phyloP scores from a whole-genome alignment of 768 basidiomycete species.

The Mycena chlorophos region DNA sequence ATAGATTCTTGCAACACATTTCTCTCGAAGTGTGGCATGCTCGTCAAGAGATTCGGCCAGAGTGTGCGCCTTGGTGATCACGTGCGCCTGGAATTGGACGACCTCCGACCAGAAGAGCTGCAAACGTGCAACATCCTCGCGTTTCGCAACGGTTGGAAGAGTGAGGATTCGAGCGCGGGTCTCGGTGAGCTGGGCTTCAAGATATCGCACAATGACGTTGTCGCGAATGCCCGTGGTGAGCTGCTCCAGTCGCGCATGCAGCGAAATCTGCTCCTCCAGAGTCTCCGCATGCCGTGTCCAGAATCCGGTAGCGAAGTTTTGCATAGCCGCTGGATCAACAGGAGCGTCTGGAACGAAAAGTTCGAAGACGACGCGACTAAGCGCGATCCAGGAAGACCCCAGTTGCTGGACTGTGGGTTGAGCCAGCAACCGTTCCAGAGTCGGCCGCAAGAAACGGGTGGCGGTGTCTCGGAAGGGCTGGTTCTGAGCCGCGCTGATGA shows the following conservation, averaged over 20 bases:
- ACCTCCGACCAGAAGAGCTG: slow-evolving; percentile 77
- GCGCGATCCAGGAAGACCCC: slow-evolving; percentile 55
- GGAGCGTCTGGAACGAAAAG: slow-evolving; percentile 83
- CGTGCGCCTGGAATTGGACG: slow-evolving; percentile 66
- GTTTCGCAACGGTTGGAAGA: slow-evolving; percentile 32
- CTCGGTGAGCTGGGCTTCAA: slow-evolving; percentile 38
- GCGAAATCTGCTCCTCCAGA: slow-evolving; percentile 47
- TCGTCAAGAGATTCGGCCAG: slow-evolving; percentile 45
- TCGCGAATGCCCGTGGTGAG: slow-evolving; percentile 54
- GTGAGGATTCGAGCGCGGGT: slow-evolving; percentile 29
- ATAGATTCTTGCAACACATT: slow-evolving; percentile 77
- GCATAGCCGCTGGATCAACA: slow-evolving; percentile 79
- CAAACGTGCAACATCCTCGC: slow-evolving; percentile 48
- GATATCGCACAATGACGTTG: slow-evolving; percentile 50
- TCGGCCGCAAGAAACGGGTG: slow-evolving; percentile 30
- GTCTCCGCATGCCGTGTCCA: slow-evolving; percentile 41
- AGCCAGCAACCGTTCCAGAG: slow-evolving; percentile 22
- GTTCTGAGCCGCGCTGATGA: slow-evolving; percentile 36
- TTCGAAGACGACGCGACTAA: slow-evolving; percentile 60
- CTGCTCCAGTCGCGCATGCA: slow-evolving; percentile 58
- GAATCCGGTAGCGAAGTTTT: slow-evolving; percentile 47
- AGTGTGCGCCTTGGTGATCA: slow-evolving; percentile 53
- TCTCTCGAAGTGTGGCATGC: slow-evolving; percentile 54
- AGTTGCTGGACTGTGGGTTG: slow-evolving; percentile 21
- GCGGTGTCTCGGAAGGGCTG: slow-evolving; percentile 37